Base-by-base conservation (phyloP, 73 alveolate genomes). In the Loxodes magnus region DNA sequence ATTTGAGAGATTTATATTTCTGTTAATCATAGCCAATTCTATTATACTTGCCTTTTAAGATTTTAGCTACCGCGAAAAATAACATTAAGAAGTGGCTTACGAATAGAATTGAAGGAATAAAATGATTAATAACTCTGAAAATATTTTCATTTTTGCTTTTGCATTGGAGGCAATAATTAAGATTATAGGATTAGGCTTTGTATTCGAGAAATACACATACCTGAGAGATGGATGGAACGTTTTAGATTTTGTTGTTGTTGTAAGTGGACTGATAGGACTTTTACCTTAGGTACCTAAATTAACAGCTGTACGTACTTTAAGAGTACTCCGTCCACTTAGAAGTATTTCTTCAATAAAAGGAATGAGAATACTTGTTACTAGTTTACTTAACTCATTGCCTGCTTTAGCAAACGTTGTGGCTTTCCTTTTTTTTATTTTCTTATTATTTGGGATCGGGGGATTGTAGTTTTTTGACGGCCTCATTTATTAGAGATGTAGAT, bases 211-310 rank as follows among this genome's bases (percentile, higher is more conserved):
- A 25, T 34, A 50, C 35, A 36, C 90, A 0, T 82, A 82, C 38
- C 41, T 82, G 21, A 61, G 95, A 59, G 88, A 82, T 29, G 46
- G 72, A 6, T 82, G 95, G 95, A 82, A 82, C 41, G 52, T 71
- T 28, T 51, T 82, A 28, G 95, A 82, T 53, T 82, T 82, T 72
- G 23, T 66, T 16, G 82, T 82, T 15, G 82, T 82, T 2, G 51
- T 51, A 22, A 67, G 71, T 6, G 78, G 82, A 54, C 52, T 51
- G 49, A 51, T 61, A 7, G 28, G 2, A 56, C 36, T 21, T 19
- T 42, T 23, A 53, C 43, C 3, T 46, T 60, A 5, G 21, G 59
- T 2, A 20, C 35, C 42, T 7, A 63, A 72, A 33, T 24, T 72
- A 37, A 55, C 33, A 30, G 57, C 80, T 0, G 35, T 72, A 22